Base-by-base conservation (phyloP, 495 filamentous ascomycete genomes). In the Polyplosphaeria fusca region DNA sequence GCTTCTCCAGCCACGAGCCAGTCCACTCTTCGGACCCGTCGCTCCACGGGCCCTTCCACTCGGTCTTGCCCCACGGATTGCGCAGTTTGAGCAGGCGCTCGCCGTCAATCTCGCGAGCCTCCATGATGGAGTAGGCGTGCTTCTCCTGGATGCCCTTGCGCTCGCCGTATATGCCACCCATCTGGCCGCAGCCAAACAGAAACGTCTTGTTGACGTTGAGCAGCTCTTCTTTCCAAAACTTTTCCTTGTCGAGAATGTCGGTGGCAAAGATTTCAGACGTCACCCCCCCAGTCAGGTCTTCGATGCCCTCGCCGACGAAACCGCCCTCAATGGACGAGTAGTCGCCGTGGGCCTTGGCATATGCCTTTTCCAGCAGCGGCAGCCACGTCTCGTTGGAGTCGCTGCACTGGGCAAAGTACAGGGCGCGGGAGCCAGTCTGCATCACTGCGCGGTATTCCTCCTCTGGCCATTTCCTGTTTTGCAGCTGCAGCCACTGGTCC, bases 21-120 rank as follows among this genome's bases (percentile, higher is more conserved):
- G 89, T 96, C 88, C 92, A 96, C 70, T 96, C 85, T 64, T 91
- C 88, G 7, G 86, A 91, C 18, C 92, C 90, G 65, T 95, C 89
- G 14, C 55, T 59, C 72, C 72, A 73, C n/a, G 61, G 61, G 14
- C 72, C 70, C 11, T 58, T 64, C 71, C 91, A 95, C 70, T 94
- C 91, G 3, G 81, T 80, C 47, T 79, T 81, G 1, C 92, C 92
- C 91, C 91, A 95, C 0, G 92, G 92, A 61, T 96, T 96, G 75
- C 87, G 81, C 24, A 96, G 66, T 55, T 88, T 78, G 11, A 95
- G 73, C 28, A 96, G 76, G 25, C 87, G 77, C 55, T 87, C 61
- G 4, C 86, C 88, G 45, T 88, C 85, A 37, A 88, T 78, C 64
- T 96, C 88, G 14, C 77, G 80, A 1, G 88, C 87, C 30, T 86